Percentiles rank a stretch among this genome's conserved stretches.
Evolutionary conservation across 768 basidiomycete genomes (phyloP).

Genomic region (Pulveroboletus sp.): DNA sequence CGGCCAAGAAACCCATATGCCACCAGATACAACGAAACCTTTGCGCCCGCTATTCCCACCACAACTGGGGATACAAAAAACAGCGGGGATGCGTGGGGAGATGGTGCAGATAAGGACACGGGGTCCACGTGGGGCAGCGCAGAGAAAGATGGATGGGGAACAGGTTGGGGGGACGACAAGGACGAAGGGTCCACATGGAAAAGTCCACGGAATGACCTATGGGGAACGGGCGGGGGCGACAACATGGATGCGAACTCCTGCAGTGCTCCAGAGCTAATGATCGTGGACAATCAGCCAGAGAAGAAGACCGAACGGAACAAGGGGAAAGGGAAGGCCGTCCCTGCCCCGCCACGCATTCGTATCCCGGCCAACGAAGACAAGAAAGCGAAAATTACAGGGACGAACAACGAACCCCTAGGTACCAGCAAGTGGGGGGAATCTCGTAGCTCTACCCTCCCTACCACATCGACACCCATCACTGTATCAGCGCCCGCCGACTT

Average conservation of each 20-base stretch:
- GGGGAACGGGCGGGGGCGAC: slow-evolving; percentile 6
- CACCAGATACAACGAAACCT: background rate
- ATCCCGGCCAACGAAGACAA: slow-evolving; percentile 16
- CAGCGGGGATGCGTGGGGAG: slow-evolving; percentile 6
- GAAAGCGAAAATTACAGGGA: slow-evolving; percentile 17
- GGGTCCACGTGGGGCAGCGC: background rate
- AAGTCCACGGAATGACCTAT: background rate
- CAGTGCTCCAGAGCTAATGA: slow-evolving; percentile 8
- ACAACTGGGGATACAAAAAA: background rate
- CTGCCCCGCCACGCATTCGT: slow-evolving; percentile 24
- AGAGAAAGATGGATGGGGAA: slow-evolving; percentile 7
- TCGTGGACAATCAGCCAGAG: slow-evolving; percentile 3
- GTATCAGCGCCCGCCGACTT: slow-evolving; percentile 16
- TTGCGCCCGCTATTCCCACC: background rate
- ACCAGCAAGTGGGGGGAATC: slow-evolving; percentile 12
- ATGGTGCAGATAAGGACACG: background rate
- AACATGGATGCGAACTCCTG: slow-evolving; percentile 1
- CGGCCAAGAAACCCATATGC: background rate
- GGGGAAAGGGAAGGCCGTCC: slow-evolving; percentile 8
- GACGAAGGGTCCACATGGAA: background rate
- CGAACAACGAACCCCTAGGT: slow-evolving; percentile 21
- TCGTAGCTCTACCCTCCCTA: slow-evolving; percentile 3
- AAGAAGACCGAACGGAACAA: slow-evolving; percentile 4
- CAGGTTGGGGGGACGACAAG: background rate
- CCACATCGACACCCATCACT: slow-evolving; percentile 5